A percentile compares a stretch with the other conserved stretches of the same genome.
Conservation (phyloP, 1,139 yeast species). For the Suhomyces wounanorum region DNA sequence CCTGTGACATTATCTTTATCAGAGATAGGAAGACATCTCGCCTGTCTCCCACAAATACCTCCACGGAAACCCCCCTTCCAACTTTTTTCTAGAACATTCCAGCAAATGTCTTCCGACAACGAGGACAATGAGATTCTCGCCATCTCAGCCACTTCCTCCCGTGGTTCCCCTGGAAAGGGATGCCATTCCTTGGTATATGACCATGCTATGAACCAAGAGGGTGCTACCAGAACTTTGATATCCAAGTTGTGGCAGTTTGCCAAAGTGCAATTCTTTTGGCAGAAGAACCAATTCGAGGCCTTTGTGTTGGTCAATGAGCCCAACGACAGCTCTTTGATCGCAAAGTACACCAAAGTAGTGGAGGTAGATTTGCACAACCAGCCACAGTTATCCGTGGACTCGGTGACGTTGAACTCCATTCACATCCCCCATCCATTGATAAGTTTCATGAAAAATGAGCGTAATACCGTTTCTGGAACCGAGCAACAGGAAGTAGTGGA, state of each 20-base stretch:
- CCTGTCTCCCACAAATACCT: not conserved
- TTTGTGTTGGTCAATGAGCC: slow-evolving; percentile 46
- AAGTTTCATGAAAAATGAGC: slow-evolving; percentile 47
- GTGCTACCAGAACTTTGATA: slow-evolving; percentile 23
- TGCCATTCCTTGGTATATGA: slow-evolving; percentile 3
- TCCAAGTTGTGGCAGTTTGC: slow-evolving; percentile 31
- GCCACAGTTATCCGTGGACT: slow-evolving; percentile 30
- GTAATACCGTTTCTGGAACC: slow-evolving; percentile 21
- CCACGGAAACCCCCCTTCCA: not conserved
- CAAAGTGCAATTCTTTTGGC: slow-evolving; percentile 26
- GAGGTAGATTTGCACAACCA: slow-evolving; percentile 34
- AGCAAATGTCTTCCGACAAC: slow-evolving; percentile 12
- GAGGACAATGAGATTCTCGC: slow-evolving; percentile 13
- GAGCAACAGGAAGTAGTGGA: slow-evolving; percentile 29
- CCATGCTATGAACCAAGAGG: slow-evolving; percentile 9
- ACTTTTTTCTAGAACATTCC: not conserved
- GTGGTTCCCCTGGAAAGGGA: not conserved
- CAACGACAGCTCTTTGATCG: slow-evolving; percentile 55
- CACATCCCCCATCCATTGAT: slow-evolving; percentile 57
- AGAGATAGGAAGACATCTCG: not conserved
- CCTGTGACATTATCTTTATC: not conserved
- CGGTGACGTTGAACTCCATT: slow-evolving; percentile 42
- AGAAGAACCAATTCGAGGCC: slow-evolving; percentile 40
- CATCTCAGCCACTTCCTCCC: slow-evolving; percentile 7
- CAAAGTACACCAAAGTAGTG: slow-evolving; percentile 47